Evolutionary conservation across 495 filamentous ascomycete species (phyloP).

Genomic region (Talaromyces adpressus): DNA sequence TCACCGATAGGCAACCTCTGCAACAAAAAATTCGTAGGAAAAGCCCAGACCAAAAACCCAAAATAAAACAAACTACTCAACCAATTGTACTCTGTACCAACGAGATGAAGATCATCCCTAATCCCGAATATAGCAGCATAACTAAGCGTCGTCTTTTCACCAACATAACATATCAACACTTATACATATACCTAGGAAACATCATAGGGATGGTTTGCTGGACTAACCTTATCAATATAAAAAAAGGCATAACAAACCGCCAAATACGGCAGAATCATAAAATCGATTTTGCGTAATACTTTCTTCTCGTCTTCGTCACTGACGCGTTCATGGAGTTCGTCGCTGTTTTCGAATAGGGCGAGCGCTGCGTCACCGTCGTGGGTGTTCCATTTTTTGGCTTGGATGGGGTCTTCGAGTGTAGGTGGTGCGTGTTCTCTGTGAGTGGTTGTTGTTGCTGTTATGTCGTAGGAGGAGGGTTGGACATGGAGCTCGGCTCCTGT

Average conservation of each 20-base stretch:
- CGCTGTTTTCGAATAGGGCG: conserved; percentile 34
- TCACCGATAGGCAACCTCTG: conserved; percentile 44
- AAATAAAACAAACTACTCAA: conserved; percentile 43
- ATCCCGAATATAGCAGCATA: conserved; percentile 57
- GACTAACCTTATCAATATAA: conserved; percentile 53
- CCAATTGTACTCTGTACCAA: conserved; percentile 40
- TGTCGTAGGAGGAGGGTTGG: not conserved
- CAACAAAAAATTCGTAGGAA: conserved; percentile 48
- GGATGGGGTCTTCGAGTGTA: conserved; percentile 5
- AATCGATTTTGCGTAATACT: conserved; percentile 50
- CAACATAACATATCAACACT: too few species aligned
- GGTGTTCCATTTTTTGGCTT: conserved; percentile 22
- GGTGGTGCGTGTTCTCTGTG: not conserved
- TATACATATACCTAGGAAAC: too few species aligned
- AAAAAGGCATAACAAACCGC: conserved; percentile 56
- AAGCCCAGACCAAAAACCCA: conserved; percentile 50
- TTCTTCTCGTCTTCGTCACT: conserved; percentile 31
- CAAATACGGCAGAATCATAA: conserved; percentile 42
- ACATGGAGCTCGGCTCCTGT: not conserved
- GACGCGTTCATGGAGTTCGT: conserved; percentile 32
- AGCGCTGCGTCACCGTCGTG: conserved; percentile 39
- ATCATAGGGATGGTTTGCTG: too few species aligned
- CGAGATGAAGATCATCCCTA: conserved; percentile 34
- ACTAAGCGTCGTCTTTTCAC: conserved; percentile 49
- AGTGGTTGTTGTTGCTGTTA: not conserved